Evolutionary conservation across 176 grass and related monocot species (phyloP).

Genomic region (Oryza rufipogon): DNA sequence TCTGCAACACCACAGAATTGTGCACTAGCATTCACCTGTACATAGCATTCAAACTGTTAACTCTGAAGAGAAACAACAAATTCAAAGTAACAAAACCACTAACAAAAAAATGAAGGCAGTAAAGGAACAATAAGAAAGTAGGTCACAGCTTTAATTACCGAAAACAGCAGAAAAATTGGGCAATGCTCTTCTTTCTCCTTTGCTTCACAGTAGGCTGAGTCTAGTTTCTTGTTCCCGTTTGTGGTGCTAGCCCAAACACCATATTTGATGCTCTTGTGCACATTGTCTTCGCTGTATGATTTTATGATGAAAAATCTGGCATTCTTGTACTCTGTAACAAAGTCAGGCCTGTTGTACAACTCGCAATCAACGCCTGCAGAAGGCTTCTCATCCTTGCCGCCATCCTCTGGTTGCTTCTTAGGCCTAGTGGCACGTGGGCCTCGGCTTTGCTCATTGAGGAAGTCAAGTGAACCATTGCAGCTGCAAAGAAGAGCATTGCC

Average conservation of each 20-base stretch:
- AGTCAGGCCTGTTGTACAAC: conserved; percentile 71
- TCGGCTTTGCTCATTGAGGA: conserved; percentile 92
- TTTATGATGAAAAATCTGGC: conserved; percentile 98
- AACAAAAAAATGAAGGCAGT: not conserved
- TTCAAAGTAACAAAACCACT: not conserved
- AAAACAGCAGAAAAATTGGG: conserved; percentile 91
- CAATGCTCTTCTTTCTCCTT: conserved; percentile 62
- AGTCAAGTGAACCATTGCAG: conserved; percentile 77
- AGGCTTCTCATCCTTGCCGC: conserved; percentile 56
- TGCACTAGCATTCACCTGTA: conserved; percentile 81
- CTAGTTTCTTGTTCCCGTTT: conserved; percentile 94
- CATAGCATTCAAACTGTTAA: conserved; percentile 21
- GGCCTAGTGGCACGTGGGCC: conserved; percentile 77
- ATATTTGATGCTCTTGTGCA: conserved; percentile 99
- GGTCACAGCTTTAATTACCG: conserved; percentile 56
- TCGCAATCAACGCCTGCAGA: conserved; percentile 50
- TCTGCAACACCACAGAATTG: conserved; percentile 85
- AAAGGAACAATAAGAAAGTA: conserved; percentile 28
- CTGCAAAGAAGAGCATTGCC: conserved; percentile 66
- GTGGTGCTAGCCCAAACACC: conserved; percentile 97
- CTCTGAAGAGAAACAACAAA: conserved; percentile 6
- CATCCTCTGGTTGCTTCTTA: conserved; percentile 64
- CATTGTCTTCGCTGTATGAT: conserved; percentile 98
- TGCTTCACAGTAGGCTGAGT: conserved; percentile 70
- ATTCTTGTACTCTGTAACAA: conserved; percentile 72